Conservation (phyloP, 1,139 yeast genomes). For the Kurtzmaniella quercitrusa region DNA sequence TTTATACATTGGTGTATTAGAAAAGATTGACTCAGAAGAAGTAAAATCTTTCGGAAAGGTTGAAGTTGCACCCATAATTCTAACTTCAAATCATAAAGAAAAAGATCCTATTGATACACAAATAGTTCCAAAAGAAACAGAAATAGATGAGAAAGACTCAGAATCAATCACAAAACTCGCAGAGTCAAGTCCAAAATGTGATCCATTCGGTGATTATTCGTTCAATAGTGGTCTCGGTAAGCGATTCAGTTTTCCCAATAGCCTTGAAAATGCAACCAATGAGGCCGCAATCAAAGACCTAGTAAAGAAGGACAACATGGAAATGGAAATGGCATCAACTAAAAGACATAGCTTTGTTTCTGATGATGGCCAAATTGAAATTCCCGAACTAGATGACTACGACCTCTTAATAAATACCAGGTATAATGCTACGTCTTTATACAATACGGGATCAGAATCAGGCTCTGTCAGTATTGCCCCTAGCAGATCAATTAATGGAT, state of each 20-base stretch:
- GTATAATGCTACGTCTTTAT: not conserved
- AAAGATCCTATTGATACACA: no score
- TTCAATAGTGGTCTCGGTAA: slow-evolving; percentile 35
- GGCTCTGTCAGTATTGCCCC: not conserved
- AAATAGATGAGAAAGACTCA: no score
- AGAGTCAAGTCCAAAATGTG: not conserved
- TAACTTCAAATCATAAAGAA: no score
- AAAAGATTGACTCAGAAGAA: no score
- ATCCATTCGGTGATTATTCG: not conserved
- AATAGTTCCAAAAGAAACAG: no score
- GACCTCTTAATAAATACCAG: not conserved
- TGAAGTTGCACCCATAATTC: no score
- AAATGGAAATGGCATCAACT: slow-evolving; percentile 4
- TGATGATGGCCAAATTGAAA: slow-evolving; percentile 38
- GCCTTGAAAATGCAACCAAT: slow-evolving; percentile 31
- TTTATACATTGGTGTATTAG: no score
- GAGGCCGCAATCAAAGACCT: slow-evolving; percentile 18
- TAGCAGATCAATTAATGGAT: not conserved
- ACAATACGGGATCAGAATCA: not conserved
- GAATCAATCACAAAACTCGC: no score
- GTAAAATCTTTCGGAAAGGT: no score
- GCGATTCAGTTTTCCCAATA: slow-evolving; percentile 38
- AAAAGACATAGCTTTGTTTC: slow-evolving; percentile 25
- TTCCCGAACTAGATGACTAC: slow-evolving; percentile 25
- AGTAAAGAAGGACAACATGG: slow-evolving; percentile 1